Evolutionary conservation across 805 yeast species (phyloP).

Genomic region (Starmerella riodocensis): DNA sequence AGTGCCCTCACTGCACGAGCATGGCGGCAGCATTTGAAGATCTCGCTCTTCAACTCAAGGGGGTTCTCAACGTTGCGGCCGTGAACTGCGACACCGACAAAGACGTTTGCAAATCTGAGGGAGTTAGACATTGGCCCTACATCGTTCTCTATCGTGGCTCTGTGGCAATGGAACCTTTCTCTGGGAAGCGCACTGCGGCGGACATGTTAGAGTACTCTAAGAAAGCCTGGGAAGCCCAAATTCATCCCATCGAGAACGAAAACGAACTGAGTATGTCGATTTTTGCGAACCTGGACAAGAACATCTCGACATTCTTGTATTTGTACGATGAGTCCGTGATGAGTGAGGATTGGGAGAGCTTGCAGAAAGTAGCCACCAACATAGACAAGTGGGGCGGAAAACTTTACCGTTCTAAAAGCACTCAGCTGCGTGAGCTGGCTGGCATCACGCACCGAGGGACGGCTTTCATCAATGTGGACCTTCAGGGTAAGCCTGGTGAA

Average conservation of each 20-base stretch:
- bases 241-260: constrained; percentile 22
- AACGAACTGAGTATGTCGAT: constrained; percentile 21
- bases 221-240: constrained; percentile 21
- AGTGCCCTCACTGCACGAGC: constrained; percentile 30
- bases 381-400: constrained; percentile 15
- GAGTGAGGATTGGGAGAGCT: constrained; percentile 30
- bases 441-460: constrained; percentile 18
- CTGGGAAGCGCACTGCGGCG: constrained; percentile 26
- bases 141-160: constrained; percentile 15
- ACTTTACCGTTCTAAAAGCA: constrained; percentile 15
- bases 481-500: constrained; percentile 5
- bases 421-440: constrained; percentile 13
- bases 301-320: constrained; percentile 27
- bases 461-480: constrained; percentile 14
- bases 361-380: constrained; percentile 25
- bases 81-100: constrained; percentile 30
- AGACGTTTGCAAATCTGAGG: constrained; percentile 26
- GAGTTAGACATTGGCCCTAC: constrained; percentile 22
- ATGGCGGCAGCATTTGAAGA: constrained; percentile 29
- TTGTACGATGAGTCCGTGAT: constrained; percentile 30
- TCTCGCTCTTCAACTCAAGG: constrained; percentile 25
- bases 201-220: constrained; percentile 27
- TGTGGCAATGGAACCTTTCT: constrained; percentile 15
- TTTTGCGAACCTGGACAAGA: constrained; percentile 18
- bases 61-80: constrained; percentile 30